Percentiles rank a stretch among this genome's conserved stretches.
phyloP scores from a whole-genome alignment of 106 monocot species.

The Agapanthus africanus region DNA sequence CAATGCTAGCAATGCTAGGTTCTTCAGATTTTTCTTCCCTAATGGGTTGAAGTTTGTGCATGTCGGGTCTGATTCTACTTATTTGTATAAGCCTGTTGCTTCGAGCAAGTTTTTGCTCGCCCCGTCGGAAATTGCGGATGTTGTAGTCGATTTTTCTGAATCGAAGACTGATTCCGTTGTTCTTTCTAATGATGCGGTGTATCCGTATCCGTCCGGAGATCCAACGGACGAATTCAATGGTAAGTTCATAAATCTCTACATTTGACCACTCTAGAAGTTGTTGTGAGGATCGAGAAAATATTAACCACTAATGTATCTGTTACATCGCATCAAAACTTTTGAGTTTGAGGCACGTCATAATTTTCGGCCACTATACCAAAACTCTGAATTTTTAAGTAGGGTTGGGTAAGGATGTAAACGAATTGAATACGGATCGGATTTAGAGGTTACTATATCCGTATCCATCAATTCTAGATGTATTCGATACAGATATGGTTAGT shows the following conservation, averaged over 20 bases:
- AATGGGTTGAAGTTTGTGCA: constrained; percentile 56
- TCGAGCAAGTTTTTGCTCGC: constrained; percentile 32
- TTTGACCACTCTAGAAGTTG: too few species aligned
- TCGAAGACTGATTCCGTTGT: constrained; percentile 12
- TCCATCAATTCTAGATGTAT: too few species aligned
- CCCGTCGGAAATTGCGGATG: constrained; percentile 67
- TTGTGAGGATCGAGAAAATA: too few species aligned
- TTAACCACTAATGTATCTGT: too few species aligned
- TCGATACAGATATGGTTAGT: too few species aligned
- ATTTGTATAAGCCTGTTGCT: constrained; percentile 24
- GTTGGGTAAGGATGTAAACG: too few species aligned
- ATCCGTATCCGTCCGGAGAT: constrained; percentile 42
- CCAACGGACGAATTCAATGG: constrained; percentile 13
- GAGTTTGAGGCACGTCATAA: too few species aligned
- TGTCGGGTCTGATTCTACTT: constrained; percentile 41
- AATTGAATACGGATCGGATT: too few species aligned
- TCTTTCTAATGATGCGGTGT: constrained; percentile 30
- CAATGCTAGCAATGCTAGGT: constrained; percentile 89
- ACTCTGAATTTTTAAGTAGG: too few species aligned
- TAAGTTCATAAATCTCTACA: background rate
- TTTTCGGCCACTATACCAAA: too few species aligned
- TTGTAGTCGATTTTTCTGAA: constrained; percentile 56
- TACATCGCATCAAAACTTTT: too few species aligned
- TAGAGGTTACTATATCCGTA: too few species aligned
- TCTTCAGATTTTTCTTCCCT: constrained; percentile 49